These are phyloP conservation scores for Lignosus rhinocerotis DNA, from an alignment of 1,284 basidiomycete species.

Conservation along the genomic window DNA sequence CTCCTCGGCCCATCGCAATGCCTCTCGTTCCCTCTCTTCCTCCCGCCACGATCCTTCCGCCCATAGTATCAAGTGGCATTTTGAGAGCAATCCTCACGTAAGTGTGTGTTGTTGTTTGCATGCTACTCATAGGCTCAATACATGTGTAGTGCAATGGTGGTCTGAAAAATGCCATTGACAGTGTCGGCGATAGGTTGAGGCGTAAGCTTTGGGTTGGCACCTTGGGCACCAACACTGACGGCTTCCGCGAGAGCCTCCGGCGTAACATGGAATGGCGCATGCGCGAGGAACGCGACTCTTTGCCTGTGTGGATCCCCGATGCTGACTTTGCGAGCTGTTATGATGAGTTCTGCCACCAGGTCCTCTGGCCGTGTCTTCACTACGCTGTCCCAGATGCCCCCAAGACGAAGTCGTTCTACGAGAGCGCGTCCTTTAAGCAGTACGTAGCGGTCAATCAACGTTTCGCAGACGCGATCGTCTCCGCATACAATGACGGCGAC, in stretches of 20 bases:
- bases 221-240: conserved; percentile 68
- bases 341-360: conserved; percentile 88
- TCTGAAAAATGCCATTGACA: conserved; percentile 75
- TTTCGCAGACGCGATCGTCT: conserved; percentile 79
- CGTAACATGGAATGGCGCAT: conserved; percentile 63
- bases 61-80: conserved; percentile 45
- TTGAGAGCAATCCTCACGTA: conserved; percentile 65
- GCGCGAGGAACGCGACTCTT: conserved; percentile 53
- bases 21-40: conserved; percentile 49
- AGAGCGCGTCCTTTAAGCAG: conserved; percentile 74
- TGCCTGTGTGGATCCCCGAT: conserved; percentile 83
- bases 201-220: conserved; percentile 81
- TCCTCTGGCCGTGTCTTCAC: conserved; percentile 87
- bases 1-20: conserved; percentile 37
- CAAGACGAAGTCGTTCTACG: conserved; percentile 80
- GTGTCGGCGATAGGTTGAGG: conserved; percentile 53
- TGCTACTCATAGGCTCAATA: neutral
- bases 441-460: conserved; percentile 83
- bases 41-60: conserved; percentile 40
- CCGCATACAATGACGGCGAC: conserved; percentile 78
- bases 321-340: conserved; percentile 77
- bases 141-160: conserved; percentile 64
- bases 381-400: conserved; percentile 86
- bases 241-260: conserved; percentile 56
- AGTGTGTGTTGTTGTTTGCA: neutral